Conservation (phyloP, 2,329 filamentous ascomycete genomes). For the Stagonosporopsis rhizophila region DNA sequence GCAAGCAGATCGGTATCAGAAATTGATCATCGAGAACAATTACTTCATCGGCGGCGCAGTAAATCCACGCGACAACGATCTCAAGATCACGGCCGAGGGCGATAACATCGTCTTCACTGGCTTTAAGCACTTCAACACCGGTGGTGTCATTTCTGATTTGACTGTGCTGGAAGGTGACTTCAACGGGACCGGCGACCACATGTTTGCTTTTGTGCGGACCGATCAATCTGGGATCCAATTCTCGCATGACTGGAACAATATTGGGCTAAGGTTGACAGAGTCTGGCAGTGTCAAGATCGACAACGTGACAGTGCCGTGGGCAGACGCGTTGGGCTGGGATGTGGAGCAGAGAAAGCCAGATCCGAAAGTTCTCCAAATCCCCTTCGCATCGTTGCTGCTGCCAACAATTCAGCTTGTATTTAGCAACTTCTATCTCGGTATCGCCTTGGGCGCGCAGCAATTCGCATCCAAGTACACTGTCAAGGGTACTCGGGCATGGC, state of each 20-base stretch:
- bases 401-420: conserved; percentile 72
- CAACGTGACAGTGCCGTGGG: conserved; percentile 64
- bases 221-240: conserved; percentile 65
- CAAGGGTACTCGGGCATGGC: conserved; percentile 67
- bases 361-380: conserved; percentile 58
- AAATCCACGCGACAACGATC: conserved; percentile 69
- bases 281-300: conserved; percentile 68
- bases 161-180: conserved; percentile 70
- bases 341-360: conserved; percentile 58
- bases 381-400: conserved; percentile 65
- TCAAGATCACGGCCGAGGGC: conserved; percentile 63
- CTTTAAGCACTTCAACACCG: conserved; percentile 72
- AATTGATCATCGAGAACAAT: conserved; percentile 68
- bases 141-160: conserved; percentile 70
- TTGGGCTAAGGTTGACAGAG: conserved; percentile 69
- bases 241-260: conserved; percentile 68
- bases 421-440: conserved; percentile 70
- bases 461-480: conserved; percentile 64
- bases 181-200: conserved; percentile 65
- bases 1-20: conserved; percentile 64
- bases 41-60: conserved; percentile 71
- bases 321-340: conserved; percentile 69
- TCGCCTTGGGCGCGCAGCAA: conserved; percentile 65
- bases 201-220: conserved; percentile 68
- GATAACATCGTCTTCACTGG: conserved; percentile 66